A percentile compares a stretch with the other conserved stretches of the same genome.
phyloP scores from a whole-genome alignment of 2,329 filamentous ascomycete species.

The Mollisiaceae sp. region DNA sequence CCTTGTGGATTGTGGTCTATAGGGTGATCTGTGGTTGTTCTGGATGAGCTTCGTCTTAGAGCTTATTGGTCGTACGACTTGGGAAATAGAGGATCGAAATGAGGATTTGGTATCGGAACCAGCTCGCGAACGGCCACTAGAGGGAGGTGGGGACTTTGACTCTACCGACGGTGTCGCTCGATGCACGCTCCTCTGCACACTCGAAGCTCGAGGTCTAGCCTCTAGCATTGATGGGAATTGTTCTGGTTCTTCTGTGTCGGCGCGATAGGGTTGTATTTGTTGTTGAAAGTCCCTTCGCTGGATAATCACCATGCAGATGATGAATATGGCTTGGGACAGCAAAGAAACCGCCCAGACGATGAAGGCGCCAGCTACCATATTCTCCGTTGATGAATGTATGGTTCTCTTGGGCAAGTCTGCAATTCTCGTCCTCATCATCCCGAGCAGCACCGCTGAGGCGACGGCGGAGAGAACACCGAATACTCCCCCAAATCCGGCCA shows the following conservation, averaged over 20 bases:
- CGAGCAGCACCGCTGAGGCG: conserved; percentile 36
- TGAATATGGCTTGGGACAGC: conserved; percentile 37
- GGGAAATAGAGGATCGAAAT: conserved; percentile 54
- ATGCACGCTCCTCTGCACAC: conserved; percentile 21
- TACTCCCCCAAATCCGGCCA: conserved; percentile 36
- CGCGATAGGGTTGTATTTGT: conserved; percentile 36
- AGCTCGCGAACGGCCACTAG: conserved; percentile 52
- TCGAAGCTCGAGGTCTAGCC: conserved; percentile 26
- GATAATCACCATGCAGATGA: conserved; percentile 38
- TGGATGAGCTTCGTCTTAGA: conserved; percentile 62
- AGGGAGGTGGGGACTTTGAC: conserved; percentile 42
- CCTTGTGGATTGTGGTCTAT: conserved; percentile 55
- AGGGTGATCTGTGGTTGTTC: conserved; percentile 45
- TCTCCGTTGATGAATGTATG: conserved; percentile 28
- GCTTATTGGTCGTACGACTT: conserved; percentile 58
- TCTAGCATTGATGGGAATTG: conserved; percentile 35
- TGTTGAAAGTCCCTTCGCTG: conserved; percentile 38
- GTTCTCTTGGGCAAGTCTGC: conserved; percentile 31
- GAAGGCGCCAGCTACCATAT: conserved; percentile 37
- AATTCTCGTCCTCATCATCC: conserved; percentile 31
- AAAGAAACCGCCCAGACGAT: conserved; percentile 39
- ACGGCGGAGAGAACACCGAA: conserved; percentile 36
- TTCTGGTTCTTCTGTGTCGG: conserved; percentile 28
- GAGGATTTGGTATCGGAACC: conserved; percentile 53
- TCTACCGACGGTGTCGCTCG: conserved; percentile 31